phyloP scores from a whole-genome alignment of 495 filamentous ascomycete genomes.

The Echria macrotheca region DNA sequence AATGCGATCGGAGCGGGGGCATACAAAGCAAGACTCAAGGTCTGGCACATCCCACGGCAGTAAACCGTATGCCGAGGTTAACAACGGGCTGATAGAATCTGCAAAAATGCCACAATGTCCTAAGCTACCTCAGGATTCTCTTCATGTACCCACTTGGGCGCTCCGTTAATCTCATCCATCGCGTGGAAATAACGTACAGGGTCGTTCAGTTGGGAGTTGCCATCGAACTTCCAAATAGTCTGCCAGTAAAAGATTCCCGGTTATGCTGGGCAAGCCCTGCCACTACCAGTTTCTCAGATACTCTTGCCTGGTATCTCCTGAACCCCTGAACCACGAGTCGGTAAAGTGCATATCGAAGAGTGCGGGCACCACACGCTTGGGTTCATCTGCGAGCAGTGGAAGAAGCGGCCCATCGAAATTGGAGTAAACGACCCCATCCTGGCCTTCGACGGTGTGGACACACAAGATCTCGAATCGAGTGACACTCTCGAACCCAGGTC shows the following conservation, averaged over 20 bases:
- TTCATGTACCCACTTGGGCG: constrained; percentile 3
- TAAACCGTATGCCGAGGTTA: background rate
- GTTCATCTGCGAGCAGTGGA: background rate
- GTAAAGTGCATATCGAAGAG: background rate
- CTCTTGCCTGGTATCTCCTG: constrained; percentile 1
- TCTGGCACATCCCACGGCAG: too few species aligned
- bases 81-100: background rate
- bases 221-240: background rate
- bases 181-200: background rate
- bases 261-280: background rate
- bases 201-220: background rate
- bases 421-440: background rate
- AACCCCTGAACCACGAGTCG: background rate
- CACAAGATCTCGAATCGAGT: background rate
- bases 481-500: background rate
- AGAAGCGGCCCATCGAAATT: background rate
- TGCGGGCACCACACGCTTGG: background rate
- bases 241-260: background rate
- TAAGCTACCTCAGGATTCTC: background rate
- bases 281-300: background rate
- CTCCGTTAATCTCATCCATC: constrained; percentile 3
- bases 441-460: background rate
- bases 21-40: too few species aligned
- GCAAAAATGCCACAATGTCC: constrained; percentile 2
- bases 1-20: too few species aligned